phyloP scores from a whole-genome alignment of 2,329 filamentous ascomycete genomes.

The Ceratocystis variospora region DNA sequence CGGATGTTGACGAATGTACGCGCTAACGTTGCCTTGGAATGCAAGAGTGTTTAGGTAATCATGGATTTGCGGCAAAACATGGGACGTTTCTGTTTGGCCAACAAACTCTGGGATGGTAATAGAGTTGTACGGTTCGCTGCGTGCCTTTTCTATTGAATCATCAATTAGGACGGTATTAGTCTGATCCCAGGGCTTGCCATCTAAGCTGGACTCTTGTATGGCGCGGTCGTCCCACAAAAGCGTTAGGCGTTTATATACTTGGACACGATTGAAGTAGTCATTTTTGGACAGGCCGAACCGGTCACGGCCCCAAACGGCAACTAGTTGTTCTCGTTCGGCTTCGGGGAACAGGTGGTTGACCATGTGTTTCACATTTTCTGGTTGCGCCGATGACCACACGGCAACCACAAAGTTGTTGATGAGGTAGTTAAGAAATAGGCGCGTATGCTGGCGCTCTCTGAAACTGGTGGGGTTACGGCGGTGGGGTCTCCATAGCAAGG shows the following conservation, averaged over 20 bases:
- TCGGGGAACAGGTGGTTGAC: constrained; percentile 48
- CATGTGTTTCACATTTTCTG: constrained; percentile 57
- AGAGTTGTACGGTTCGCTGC: constrained; percentile 71
- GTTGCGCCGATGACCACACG: constrained; percentile 79
- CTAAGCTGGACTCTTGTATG: constrained; percentile 32
- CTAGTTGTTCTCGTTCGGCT: constrained; percentile 39
- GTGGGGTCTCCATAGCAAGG: constrained; percentile 59
- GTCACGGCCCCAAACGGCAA: constrained; percentile 67
- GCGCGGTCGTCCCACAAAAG: constrained; percentile 49
- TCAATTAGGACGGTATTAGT: constrained; percentile 82
- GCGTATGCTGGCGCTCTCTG: constrained; percentile 52
- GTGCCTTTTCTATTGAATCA: constrained; percentile 67
- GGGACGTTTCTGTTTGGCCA: constrained; percentile 30
- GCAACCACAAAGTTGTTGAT: constrained; percentile 64
- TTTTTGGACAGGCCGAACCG: constrained; percentile 49
- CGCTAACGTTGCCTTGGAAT: constrained; percentile 46
- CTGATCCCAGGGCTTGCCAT: constrained; percentile 51
- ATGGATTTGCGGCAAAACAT: constrained; percentile 44
- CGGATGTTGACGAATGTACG: constrained; percentile 40
- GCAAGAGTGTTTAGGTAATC: constrained; percentile 46
- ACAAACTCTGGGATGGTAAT: constrained; percentile 67
- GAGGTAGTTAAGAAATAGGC: constrained; percentile 58
- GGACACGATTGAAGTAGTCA: constrained; percentile 59
- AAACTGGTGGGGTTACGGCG: constrained; percentile 38
- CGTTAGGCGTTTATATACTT: constrained; percentile 79